Base-by-base conservation (phyloP, 2,329 filamentous ascomycete genomes). In the Pleoardoris graminearum region DNA sequence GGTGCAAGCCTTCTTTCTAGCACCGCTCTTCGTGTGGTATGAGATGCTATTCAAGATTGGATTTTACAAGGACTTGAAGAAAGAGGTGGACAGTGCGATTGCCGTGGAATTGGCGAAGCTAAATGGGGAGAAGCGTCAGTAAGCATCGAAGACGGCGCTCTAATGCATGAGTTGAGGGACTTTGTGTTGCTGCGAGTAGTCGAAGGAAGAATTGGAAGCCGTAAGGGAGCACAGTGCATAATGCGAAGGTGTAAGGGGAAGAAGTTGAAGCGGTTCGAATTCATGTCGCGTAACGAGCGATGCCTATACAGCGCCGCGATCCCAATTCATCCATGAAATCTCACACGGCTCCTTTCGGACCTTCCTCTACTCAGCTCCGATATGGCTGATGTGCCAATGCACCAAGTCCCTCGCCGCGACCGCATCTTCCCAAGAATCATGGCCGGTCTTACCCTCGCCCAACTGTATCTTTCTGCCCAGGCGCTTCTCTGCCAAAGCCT, bases 1-100 rank as follows among this genome's bases (percentile, higher is more conserved):
- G 37, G 81, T 94, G 46, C 94, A 97, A 76, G 92, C 94, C 33
- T 74, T 97, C 59, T 92, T 97, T 67, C 79, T 97, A 30, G 94
- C 93, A 1, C 94, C 94, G 23, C 85, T 99, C 67, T 99, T 97
- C 66, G 93, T 97, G 51, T 97, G 94, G 90, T 88, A 97, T 63
- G 92, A 97, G 77, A 75, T 93, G 10, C 79, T 97, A 38, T 97
- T 97, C 77, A 85, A 82, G 69, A 82, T 95, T 50, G 93, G 93
- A 23, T 97, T 97, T 75, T 85, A 93, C 55, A 79, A 77, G 12
- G 61, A 57, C 0, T 73, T 74, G 63, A 89, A 91, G 57, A 56
- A 14, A 44, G 66, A 69, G 45, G 66, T 72, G 3, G 64, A 70
- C 51, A 48, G 12, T 8, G 78, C 64, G 19, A 67, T 66, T 10